phyloP scores from a whole-genome alignment of 176 grass and related monocot species.

The Triticum dicoccoides region DNA sequence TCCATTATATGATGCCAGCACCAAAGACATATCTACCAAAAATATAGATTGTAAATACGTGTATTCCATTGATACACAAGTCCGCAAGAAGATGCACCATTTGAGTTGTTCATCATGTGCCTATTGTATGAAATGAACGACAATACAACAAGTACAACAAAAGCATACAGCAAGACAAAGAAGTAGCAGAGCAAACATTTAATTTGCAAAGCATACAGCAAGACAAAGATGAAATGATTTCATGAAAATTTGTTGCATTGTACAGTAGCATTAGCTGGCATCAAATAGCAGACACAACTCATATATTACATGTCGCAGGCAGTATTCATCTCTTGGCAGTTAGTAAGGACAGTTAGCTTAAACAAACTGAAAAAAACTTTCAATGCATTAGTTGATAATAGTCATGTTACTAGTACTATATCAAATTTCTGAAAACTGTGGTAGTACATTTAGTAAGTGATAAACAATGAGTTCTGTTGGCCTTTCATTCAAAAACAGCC shows the following conservation, averaged over 20 bases:
- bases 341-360: neutral
- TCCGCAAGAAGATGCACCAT: neutral
- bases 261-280: neutral
- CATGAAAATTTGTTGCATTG: neutral
- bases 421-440: neutral
- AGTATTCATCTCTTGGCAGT: neutral
- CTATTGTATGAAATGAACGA: constrained; percentile 11
- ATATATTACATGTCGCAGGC: neutral
- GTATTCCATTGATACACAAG: neutral
- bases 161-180: neutral
- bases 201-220: neutral
- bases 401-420: neutral
- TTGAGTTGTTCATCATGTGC: neutral
- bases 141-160: neutral
- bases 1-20: constrained; percentile 68
- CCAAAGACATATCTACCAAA: constrained; percentile 65
- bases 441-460: neutral
- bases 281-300: neutral
- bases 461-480: neutral
- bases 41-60: constrained; percentile 26
- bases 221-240: neutral
- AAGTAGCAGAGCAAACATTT: neutral
- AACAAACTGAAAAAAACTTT: neutral
- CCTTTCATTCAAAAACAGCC: neutral
- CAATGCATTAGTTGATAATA: neutral